Percentiles rank a stretch among this genome's conserved stretches.
These are phyloP conservation scores for Phytophthora foliorum DNA, from an alignment of 352 stramenopile genomes.

Conservation along the genomic window DNA sequence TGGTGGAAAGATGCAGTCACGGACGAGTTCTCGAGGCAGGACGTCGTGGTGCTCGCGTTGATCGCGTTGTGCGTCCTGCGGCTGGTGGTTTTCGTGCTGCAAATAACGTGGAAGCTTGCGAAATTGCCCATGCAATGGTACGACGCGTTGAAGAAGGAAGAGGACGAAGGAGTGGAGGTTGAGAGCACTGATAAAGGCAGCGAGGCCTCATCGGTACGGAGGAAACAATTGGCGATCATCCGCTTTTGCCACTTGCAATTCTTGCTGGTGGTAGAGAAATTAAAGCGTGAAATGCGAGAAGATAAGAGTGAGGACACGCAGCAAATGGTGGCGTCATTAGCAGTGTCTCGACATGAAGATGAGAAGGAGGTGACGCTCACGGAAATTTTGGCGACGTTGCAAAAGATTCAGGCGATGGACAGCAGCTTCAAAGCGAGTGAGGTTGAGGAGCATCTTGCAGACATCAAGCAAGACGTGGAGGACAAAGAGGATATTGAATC, in stretches of 20 bases:
- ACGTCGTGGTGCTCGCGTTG: constrained; percentile 53
- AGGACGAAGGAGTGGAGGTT: constrained; percentile 3
- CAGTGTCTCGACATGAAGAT: constrained; percentile 22
- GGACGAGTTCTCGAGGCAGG: constrained; percentile 53
- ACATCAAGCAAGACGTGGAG: constrained; percentile 38
- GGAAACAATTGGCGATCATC: constrained; percentile 39
- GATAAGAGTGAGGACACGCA: constrained; percentile 36
- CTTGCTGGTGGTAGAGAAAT: constrained; percentile 52
- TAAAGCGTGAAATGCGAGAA: constrained; percentile 53
- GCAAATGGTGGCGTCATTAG: constrained; percentile 46
- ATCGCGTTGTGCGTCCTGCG: constrained; percentile 44
- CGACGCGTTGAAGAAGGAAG: constrained; percentile 5
- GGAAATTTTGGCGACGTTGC: constrained; percentile 47
- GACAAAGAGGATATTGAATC: constrained; percentile 30
- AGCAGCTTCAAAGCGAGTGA: constrained; percentile 32
- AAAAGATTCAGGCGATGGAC: constrained; percentile 47
- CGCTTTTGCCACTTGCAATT: constrained; percentile 59
- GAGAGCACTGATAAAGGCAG: constrained; percentile 7
- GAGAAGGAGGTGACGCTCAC: constrained; percentile 38
- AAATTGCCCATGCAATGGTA: constrained; percentile 38
- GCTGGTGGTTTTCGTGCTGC: constrained; percentile 35
- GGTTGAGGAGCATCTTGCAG: constrained; percentile 39
- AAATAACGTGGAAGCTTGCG: constrained; percentile 43
- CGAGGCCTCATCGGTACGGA: constrained; percentile 9
- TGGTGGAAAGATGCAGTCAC: constrained; percentile 50